phyloP scores from a whole-genome alignment of 306 rosid genomes.

The Fagus crenata region DNA sequence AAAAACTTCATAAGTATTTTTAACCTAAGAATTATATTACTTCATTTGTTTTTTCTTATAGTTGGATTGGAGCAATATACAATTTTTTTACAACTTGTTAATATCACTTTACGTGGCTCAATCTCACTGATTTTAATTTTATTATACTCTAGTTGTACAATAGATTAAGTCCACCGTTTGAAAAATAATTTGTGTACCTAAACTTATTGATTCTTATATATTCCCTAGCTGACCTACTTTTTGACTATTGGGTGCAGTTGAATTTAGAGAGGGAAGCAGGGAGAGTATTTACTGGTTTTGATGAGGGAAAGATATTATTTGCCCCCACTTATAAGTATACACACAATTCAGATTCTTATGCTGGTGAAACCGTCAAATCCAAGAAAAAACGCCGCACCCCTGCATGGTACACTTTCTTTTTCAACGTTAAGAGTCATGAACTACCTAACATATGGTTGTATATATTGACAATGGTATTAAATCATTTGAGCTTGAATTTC shows the following conservation, averaged over 20 bases:
- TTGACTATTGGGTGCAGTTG: constrained; percentile 44
- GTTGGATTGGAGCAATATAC: no score
- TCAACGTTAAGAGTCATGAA: background rate
- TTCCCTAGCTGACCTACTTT: background rate
- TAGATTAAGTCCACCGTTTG: no score
- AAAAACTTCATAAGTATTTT: no score
- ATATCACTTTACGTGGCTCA: no score
- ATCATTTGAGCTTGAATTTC: constrained; percentile 9
- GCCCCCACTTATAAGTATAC: constrained; percentile 88
- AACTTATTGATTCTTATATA: background rate
- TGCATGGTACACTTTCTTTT: constrained; percentile 54
- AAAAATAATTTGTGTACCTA: no score
- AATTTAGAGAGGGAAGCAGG: constrained; percentile 78
- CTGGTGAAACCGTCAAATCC: constrained; percentile 78
- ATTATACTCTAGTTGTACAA: no score
- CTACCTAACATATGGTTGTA: background rate
- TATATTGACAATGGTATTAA: background rate
- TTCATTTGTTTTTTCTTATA: no score
- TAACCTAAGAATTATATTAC: no score
- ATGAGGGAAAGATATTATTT: constrained; percentile 63
- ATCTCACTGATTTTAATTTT: no score
- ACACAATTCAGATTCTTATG: constrained; percentile 78
- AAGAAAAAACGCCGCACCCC: constrained; percentile 91
- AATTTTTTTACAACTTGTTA: no score
- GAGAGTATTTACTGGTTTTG: constrained; percentile 68